Evolutionary conservation across 1,284 basidiomycete genomes (phyloP), one percentile per base, ranked within the genome.

Genomic region (Austroboletus niveus): DNA sequence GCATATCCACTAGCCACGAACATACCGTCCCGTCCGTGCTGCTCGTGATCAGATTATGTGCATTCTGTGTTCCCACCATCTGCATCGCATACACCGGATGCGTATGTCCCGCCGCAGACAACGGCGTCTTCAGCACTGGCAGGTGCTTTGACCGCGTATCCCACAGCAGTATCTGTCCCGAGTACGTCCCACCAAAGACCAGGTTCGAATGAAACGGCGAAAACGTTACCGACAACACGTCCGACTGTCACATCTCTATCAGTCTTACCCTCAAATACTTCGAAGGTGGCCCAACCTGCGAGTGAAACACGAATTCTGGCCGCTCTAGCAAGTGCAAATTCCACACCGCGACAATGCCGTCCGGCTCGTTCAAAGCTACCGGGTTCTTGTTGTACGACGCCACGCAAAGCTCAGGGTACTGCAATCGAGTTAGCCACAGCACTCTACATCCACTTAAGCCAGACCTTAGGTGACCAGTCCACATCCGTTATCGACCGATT

Each of bases 1-100:
- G 83, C 94, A 99, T 98, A 72, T 99, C 97, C 3, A 98, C 89
- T 36, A 96, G 78, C 97, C 97, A 99, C 65, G 90, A 92, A 70
- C 97, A 99, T 4, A 99, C 91, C 22, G 89, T 89, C 1, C 97
- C 97, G 68, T 99, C 97, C 2, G 95, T 98, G 58, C 91, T 94
- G 57, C 91, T 93, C 15, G 94, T 94, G 52, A 99, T 92, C 50
- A 99, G 75, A 65, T 96, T 97, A 70, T 98, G 94, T 5, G 97
- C 97, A 67, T 99, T 98, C 68, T 98, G 95, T 4, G 95, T 97
- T 10, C 97, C 97, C 22, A 98, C 91, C 82, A 98, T 92, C 61
- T 92, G 87, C 82, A 99, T 94, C 0, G 90, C 89, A 74, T 99
- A 99, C 39, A 99, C 94, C 2, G 97, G 97, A 69, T 99, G 96